Conservation (phyloP, 2,329 filamentous ascomycete species). For the Penicillium olsonii region DNA sequence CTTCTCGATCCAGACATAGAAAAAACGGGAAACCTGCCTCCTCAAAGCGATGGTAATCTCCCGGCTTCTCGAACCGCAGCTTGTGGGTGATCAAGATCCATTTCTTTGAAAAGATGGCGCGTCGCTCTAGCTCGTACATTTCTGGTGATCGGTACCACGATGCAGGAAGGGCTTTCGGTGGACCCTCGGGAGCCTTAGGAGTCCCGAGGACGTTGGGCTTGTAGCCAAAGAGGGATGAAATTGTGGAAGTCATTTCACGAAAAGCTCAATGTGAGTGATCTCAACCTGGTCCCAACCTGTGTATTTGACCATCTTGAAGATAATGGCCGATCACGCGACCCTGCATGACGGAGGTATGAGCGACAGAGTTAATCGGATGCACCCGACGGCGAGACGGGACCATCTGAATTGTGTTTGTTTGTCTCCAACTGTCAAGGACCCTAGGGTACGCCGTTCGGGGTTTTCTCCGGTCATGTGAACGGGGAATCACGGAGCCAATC, state of each 20-base stretch:
- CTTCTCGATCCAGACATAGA: constrained; percentile 52
- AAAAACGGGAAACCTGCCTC: constrained; percentile 60
- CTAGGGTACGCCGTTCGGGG: too few relatives aligned
- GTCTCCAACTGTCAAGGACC: neutral
- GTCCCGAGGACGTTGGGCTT: neutral
- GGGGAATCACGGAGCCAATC: neutral
- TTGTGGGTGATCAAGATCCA: constrained; percentile 42
- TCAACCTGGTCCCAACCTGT: too few relatives aligned
- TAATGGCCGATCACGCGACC: too few relatives aligned
- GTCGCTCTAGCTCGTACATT: constrained; percentile 57
- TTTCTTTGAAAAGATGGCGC: constrained; percentile 60
- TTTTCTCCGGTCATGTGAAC: neutral
- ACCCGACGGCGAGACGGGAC: too few relatives aligned
- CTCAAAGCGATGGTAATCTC: constrained; percentile 59
- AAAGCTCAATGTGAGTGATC: neutral
- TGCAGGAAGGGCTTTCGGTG: constrained; percentile 49
- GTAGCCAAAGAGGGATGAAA: neutral
- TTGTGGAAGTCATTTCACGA: neutral
- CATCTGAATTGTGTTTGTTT: neutral
- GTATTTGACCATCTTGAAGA: too few relatives aligned
- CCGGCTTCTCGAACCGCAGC: constrained; percentile 52
- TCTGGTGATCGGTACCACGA: constrained; percentile 49
- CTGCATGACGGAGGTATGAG: too few relatives aligned
- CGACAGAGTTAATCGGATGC: too few relatives aligned
- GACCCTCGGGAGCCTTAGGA: constrained; percentile 14